Percentiles rank a stretch among this genome's conserved stretches.
These are phyloP conservation scores for Porogramme epimiltina DNA, from an alignment of 1,284 basidiomycete species.

Conservation along the genomic window DNA sequence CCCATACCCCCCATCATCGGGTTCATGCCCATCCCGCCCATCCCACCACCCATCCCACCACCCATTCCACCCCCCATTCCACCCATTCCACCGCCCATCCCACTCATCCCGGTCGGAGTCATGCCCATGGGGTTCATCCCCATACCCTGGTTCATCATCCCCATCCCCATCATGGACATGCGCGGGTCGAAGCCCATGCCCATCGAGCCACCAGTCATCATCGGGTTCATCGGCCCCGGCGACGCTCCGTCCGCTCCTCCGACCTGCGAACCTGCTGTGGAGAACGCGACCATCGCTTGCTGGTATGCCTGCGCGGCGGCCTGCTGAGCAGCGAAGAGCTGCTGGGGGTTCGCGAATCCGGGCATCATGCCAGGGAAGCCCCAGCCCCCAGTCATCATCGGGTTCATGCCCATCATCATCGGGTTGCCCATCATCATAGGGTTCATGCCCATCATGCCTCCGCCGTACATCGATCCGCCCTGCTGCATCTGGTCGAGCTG, in stretches of 20 bases:
- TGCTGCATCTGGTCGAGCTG: constrained; percentile 88
- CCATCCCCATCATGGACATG: constrained; percentile 59
- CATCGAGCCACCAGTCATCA: constrained; percentile 55
- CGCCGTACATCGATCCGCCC: constrained; percentile 69
- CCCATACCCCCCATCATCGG: constrained; percentile 14
- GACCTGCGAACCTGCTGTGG: constrained; percentile 73
- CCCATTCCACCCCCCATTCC: constrained; percentile 41
- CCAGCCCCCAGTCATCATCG: constrained; percentile 44
- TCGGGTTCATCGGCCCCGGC: constrained; percentile 44
- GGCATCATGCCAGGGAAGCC: constrained; percentile 69
- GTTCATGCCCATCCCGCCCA: constrained; percentile 33
- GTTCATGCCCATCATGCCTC: constrained; percentile 45
- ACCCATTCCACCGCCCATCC: constrained; percentile 23
- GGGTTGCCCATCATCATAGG: constrained; percentile 56
- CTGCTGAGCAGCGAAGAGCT: constrained; percentile 90
- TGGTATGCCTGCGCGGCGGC: constrained; percentile 88
- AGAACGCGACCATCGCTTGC: constrained; percentile 89
- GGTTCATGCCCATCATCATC: constrained; percentile 58
- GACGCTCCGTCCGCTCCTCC: constrained; percentile 52
- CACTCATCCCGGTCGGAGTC: constrained; percentile 26
- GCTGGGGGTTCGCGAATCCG: constrained; percentile 69
- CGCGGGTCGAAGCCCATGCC: constrained; percentile 44
- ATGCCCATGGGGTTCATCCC: constrained; percentile 23
- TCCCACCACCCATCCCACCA: background rate
- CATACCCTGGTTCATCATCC: constrained; percentile 42